Evolutionary conservation across 306 rosid genomes (phyloP), one percentile per base, ranked within the genome.

Genomic region (Cucumis sativus): DNA sequence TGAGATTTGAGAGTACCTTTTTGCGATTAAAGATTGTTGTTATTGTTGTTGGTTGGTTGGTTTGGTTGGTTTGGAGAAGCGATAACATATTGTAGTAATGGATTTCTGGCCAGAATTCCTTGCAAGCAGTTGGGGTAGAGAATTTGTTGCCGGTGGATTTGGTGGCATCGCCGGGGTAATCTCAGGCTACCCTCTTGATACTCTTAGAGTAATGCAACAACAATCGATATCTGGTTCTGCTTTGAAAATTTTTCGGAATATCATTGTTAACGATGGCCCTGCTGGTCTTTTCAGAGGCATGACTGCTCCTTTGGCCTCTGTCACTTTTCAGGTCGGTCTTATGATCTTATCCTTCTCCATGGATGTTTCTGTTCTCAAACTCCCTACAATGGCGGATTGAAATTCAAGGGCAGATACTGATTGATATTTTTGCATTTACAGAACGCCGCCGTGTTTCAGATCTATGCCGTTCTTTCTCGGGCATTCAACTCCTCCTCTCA

Each of bases 391-490:
- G 69, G 16, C 8, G 16, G 72, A 35, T 64, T 64, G 43, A 35
- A 49, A 64, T 41, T 67, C 35, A 40, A 20, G 28, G 33, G 8
- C 74, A 16, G 30, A 69, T 45, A 49, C 60, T 84, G 54, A 52
- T 78, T 76, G 1, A 8, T 41, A 17, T 78, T 61, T 59, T 15
- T 58, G 21, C 52, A 59, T 18, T n/a, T 77, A 83, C 88, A 95
- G 97, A 92, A 92, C 72, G 97, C 99, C 3, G 75, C 86, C 79
- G 97, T 87, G 71, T 95, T 95, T 82, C 99, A 95, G 83, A 85
- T 86, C 64, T 92, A 90, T 30, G 92, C 92, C 12, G 57, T 85
- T 23, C 88, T 92, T 52, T 90, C 97, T 13, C 86, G 96, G 37
- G 90, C 86, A 77, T 82, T 85, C 49, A 96, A 89, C 82, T 3